Base-by-base conservation (phyloP, 2,329 filamentous ascomycete species). In the Alternaria hordeiaustralica region DNA sequence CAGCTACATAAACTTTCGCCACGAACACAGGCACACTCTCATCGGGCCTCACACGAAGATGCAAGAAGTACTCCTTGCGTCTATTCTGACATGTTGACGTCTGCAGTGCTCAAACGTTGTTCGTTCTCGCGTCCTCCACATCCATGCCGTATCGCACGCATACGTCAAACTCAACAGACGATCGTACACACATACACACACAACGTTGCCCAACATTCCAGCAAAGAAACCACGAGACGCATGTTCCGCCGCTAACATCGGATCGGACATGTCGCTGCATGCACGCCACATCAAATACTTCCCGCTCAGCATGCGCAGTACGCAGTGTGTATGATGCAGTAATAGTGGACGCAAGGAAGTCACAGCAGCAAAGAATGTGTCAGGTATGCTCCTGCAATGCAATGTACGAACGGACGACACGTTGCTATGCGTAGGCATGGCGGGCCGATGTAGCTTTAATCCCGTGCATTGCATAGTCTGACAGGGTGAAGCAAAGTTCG, bases 11-110 rank as follows among this genome's bases (percentile, higher is more conserved):
- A 15, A 53, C n/a, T 61, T 55, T 56, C n/a, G n/a, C 20, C 23
- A 6, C 20, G 33, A 44, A 46, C 47, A 57, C 45, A 50, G 21
- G 23, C 36, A 9, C 8, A 33, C 7, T 11, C n/a, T 26, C 18
- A 18, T 60, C 36, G 18, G 18, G 30, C 30, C 54, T 18, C 59
- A 36, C 59, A 28, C 26, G n/a, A 30, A 43, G 26, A 63, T 67
- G 64, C 59, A 58, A 4, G n/a, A 56, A 5, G 23, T 18, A 43
- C 55, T 25, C 21, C 15, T 57, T 44, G 47, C 26, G 60, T 36
- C 33, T 28, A 55, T 18, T 57, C 23, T 60, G 57, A 68, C 59
- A 60, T 51, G 53, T 60, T 65, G 60, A 62, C 63, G 33, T 58
- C 44, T 65, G 63, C 50, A 65, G 50, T 45, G 33, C 46, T 28